These are phyloP conservation scores for Clonostachys rosea DNA, from an alignment of 2,329 filamentous ascomycete species.

Conservation along the genomic window DNA sequence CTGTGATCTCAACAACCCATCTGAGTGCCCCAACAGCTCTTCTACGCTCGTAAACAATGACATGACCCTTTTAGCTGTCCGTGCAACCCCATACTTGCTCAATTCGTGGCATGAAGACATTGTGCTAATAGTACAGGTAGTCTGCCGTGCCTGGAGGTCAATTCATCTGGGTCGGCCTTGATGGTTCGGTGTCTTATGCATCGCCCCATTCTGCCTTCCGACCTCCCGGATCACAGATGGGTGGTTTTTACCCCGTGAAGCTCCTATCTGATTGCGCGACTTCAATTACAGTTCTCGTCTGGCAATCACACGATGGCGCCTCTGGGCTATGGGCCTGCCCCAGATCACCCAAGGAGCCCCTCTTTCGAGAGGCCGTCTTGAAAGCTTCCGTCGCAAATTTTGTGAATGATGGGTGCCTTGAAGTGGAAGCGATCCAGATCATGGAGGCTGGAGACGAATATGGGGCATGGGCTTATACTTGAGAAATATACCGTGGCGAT, in stretches of 20 bases:
- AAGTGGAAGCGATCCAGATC: conserved; percentile 23
- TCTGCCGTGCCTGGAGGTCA: conserved; percentile 60
- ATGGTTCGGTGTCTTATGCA: conserved; percentile 52
- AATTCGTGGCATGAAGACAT: neutral
- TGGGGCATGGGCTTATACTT: conserved; percentile 35
- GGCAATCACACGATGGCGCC: conserved; percentile 10
- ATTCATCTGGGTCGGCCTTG: conserved; percentile 48
- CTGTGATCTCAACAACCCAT: conserved; percentile 10
- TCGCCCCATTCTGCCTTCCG: conserved; percentile 45
- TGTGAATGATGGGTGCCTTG: conserved; percentile 17
- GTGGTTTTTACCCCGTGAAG: conserved; percentile 36
- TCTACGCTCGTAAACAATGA: conserved; percentile 16
- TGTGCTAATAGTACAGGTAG: conserved; percentile 9
- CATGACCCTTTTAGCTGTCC: conserved; percentile 19
- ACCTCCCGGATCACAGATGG: conserved; percentile 42
- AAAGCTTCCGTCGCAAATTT: conserved; percentile 17
- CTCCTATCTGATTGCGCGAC: conserved; percentile 13
- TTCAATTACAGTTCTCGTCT: conserved; percentile 13
- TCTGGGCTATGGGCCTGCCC: conserved; percentile 19
- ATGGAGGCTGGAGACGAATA: conserved; percentile 11
- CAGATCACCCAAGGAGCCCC: conserved; percentile 5
- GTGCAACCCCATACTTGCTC: neutral
- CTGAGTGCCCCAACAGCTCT: conserved; percentile 15
- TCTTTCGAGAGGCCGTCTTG: conserved; percentile 10
- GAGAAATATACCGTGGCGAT: too few species aligned